Conservation (phyloP, 768 basidiomycete genomes). For the Lyophyllum atratum region DNA sequence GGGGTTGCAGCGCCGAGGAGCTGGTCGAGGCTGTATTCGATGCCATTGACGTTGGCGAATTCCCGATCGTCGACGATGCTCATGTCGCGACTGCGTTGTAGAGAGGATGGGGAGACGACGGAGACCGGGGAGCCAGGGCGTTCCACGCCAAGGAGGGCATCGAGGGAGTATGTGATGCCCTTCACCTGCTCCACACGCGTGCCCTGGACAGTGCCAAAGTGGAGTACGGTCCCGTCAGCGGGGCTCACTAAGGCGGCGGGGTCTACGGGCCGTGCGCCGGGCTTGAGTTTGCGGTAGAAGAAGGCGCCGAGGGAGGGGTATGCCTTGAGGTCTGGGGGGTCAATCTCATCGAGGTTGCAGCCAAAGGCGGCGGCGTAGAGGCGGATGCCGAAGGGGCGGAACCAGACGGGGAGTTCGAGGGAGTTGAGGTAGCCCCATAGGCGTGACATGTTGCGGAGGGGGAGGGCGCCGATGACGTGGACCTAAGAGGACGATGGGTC, state of each 20-base stretch:
- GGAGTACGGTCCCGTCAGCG: constrained; percentile 90
- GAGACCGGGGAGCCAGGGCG: constrained; percentile 47
- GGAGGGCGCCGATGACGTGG: constrained; percentile 94
- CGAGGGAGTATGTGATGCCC: constrained; percentile 94
- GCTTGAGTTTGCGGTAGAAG: constrained; percentile 88
- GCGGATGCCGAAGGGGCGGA: constrained; percentile 87
- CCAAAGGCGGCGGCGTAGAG: constrained; percentile 89
- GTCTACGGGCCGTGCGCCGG: constrained; percentile 80
- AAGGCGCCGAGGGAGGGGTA: constrained; percentile 93
- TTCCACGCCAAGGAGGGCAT: constrained; percentile 86
- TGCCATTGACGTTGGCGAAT: constrained; percentile 97
- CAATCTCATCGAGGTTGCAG: constrained; percentile 92
- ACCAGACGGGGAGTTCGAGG: constrained; percentile 91
- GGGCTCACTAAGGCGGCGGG: constrained; percentile 83
- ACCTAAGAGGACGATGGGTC: constrained; percentile 50
- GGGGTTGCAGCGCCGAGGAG: constrained; percentile 60
- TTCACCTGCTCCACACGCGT: constrained; percentile 94
- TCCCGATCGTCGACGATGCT: constrained; percentile 79
- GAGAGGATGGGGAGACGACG: constrained; percentile 39
- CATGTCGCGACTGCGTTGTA: constrained; percentile 48
- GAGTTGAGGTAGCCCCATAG: constrained; percentile 97
- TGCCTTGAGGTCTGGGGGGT: constrained; percentile 69
- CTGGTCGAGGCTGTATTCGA: constrained; percentile 91
- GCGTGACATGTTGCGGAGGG: constrained; percentile 92
- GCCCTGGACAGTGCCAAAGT: constrained; percentile 84